Evolutionary conservation across 495 filamentous ascomycete species (phyloP).

Genomic region (Xylaria sp.): DNA sequence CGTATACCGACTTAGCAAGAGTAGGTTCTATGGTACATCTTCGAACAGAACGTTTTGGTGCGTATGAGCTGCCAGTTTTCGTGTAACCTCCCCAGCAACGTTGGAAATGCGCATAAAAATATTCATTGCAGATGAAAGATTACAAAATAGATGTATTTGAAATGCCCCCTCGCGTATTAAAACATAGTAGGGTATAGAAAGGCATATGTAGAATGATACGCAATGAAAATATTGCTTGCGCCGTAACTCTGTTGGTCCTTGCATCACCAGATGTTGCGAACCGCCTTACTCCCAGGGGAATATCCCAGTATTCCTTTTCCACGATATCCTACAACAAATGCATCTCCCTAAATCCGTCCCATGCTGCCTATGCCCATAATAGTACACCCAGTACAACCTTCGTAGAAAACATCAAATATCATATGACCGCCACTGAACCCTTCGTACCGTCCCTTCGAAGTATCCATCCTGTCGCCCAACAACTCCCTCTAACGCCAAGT

Average conservation of each 20-base stretch:
- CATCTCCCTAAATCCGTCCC: too few species aligned
- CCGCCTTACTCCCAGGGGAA: background rate
- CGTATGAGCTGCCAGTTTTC: too few species aligned
- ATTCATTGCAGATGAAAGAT: too few species aligned
- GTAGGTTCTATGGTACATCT: too few species aligned
- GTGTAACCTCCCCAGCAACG: too few species aligned
- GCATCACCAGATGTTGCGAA: background rate
- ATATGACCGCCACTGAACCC: too few species aligned
- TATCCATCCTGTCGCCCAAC: background rate
- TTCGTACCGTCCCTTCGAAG: background rate
- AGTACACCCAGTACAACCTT: background rate
- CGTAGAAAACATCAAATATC: background rate
- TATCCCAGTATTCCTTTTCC: background rate
- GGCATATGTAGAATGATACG: background rate
- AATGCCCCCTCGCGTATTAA: background rate
- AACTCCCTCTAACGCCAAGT: background rate
- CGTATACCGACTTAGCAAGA: too few species aligned
- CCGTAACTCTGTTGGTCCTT: background rate
- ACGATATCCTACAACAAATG: constrained; percentile 3
- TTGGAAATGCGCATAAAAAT: too few species aligned
- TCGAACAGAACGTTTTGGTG: too few species aligned
- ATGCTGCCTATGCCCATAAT: constrained; percentile 7
- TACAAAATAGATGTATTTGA: too few species aligned
- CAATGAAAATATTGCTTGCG: background rate
- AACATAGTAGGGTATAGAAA: background rate